These are phyloP conservation scores for Cyclotella baltica DNA, from an alignment of 108 stramenopile species.

Conservation along the genomic window DNA sequence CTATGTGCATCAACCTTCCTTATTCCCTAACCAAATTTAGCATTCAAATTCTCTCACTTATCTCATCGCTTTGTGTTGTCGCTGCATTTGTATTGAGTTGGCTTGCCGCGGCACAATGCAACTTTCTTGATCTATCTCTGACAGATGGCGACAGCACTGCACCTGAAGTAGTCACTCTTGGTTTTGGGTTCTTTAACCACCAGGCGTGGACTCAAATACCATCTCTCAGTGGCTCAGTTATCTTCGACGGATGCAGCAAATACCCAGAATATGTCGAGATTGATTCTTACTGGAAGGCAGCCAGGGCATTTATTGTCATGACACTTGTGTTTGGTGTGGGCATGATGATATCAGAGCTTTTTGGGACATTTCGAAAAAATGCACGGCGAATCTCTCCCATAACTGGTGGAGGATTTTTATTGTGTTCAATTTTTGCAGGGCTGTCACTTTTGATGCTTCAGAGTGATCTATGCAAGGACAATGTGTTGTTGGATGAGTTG, in stretches of 20 bases:
- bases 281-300: conserved; percentile 50
- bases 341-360: conserved; percentile 17
- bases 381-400: neutral
- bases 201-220: conserved; percentile 43
- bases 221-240: conserved; percentile 13
- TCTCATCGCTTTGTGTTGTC: neutral
- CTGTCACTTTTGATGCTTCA: conserved; percentile 45
- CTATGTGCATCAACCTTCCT: no score
- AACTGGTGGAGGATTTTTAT: conserved; percentile 1
- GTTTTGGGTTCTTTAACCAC: conserved; percentile 44
- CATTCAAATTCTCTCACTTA: no score
- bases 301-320: conserved; percentile 45
- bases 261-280: conserved; percentile 31
- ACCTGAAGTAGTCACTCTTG: conserved; percentile 10
- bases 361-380: conserved; percentile 15
- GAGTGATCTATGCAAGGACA: conserved; percentile 53
- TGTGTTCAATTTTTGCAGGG: conserved; percentile 39
- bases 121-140: neutral
- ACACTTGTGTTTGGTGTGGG: conserved; percentile 44
- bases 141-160: neutral
- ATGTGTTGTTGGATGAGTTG: conserved; percentile 8
- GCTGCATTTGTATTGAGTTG: conserved; percentile 4
- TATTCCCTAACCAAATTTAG: no score
- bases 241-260: conserved; percentile 21
- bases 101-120: neutral